Evolutionary conservation across 345 rosid genomes (phyloP), one percentile per base, ranked within the genome.

Genomic region (Populus simonii): DNA sequence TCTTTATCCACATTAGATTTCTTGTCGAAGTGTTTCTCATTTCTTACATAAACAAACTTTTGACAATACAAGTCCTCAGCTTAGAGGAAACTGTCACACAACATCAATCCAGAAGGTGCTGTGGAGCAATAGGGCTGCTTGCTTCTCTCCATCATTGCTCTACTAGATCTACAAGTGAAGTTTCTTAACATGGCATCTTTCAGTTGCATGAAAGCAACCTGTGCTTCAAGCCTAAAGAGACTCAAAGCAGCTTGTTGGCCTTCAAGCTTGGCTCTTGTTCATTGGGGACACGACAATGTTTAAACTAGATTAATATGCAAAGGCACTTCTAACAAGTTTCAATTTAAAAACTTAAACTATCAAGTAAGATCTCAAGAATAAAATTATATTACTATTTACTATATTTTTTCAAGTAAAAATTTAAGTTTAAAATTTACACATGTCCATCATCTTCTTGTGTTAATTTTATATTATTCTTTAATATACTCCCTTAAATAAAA

Each of bases 151-250:
- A 33, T 12, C 72, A 68, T 68, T 68, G 72, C 29, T n/a, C 29
- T 68, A 68, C 72, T 45, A 13, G 4, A 45, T 45, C 51, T 45
- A 47, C 53, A 39, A 68, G 72, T 68, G 45, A 38, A 20, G 43
- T 68, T 13, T 68, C 35, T 68, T 11, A 10, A 8, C 13, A 25
- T 33, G 35, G 35, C 35, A 63, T 0, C 7, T 22, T 9, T 66
- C 72, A 38, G 53, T 39, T 68, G 72, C 20, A 68, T 68, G 53
- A 68, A 38, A 68, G 51, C 31, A 68, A 68, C 71, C 49, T 68
- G n/a, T 36, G 3, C 15, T 15, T 45, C 16, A 12, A 68, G 51
- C 72, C 72, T 41, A 41, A 69, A 69, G 29, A 69, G 16, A 39
- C 53, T 39, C 2, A 36, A 22, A 33, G 35, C 35, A 41, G 53